phyloP scores from a whole-genome alignment of 2,329 filamentous ascomycete genomes.

The Fusarium sp. region DNA sequence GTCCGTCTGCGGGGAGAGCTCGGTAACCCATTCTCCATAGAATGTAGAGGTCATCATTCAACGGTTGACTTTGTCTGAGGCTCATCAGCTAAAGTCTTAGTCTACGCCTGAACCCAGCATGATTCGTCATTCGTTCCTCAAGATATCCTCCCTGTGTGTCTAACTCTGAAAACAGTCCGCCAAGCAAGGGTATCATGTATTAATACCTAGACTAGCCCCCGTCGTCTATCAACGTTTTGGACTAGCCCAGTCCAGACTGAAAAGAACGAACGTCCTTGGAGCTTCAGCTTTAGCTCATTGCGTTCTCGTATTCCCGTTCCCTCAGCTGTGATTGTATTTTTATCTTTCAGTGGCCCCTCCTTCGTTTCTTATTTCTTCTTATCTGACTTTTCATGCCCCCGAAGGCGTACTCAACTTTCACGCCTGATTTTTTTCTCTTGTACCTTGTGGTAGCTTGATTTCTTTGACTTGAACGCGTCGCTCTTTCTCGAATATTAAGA shows the following conservation, averaged over 20 bases:
- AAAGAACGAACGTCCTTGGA: slow-evolving; percentile 16
- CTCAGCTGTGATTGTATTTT: not conserved
- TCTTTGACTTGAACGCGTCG: not conserved
- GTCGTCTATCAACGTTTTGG: slow-evolving; percentile 14
- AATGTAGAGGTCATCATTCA: slow-evolving; percentile 13
- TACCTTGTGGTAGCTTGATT: not conserved
- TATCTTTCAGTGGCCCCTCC: not conserved
- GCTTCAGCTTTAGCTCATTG: slow-evolving; percentile 34
- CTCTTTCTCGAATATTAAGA: not conserved
- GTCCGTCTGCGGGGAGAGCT: slow-evolving; percentile 17
- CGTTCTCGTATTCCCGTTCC: slow-evolving; percentile 29
- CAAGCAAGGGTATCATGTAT: slow-evolving; percentile 5
- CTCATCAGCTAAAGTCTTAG: slow-evolving; percentile 25
- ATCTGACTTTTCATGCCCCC: slow-evolving; percentile 1
- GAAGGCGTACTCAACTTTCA: not conserved
- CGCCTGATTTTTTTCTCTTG: not conserved
- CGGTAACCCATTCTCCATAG: not conserved
- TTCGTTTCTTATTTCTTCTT: not conserved
- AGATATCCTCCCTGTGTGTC: slow-evolving; percentile 14
- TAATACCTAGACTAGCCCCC: slow-evolving; percentile 18
- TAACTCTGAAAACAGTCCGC: slow-evolving; percentile 12
- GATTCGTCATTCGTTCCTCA: slow-evolving; percentile 21
- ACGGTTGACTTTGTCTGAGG: slow-evolving; percentile 20
- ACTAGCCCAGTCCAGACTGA: slow-evolving; percentile 31
- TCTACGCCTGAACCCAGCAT: slow-evolving; percentile 5